Base-by-base conservation (phyloP, 441 rosid species). In the Bocquillonia castaneifolia region DNA sequence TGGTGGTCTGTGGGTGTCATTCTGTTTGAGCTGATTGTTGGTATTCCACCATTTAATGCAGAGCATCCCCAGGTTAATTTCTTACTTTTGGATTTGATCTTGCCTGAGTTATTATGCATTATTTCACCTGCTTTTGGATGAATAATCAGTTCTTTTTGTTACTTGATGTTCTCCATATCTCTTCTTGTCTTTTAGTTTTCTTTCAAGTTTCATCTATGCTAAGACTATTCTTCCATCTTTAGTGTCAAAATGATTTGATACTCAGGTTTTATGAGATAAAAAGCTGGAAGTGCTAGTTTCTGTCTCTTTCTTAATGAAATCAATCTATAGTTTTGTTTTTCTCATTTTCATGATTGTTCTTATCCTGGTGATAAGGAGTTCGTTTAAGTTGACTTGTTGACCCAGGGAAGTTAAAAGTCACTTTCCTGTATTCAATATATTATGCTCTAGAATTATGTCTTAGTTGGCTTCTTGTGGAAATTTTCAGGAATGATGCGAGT, bases 1-100 rank as follows among this genome's bases (percentile, higher is more conserved):
- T 95, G 99, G 99, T 95, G 99, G 99, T 95, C 99, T 59, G 98
- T 95, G 70, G 99, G 99, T 60, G 83, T 95, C 83, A 83, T 95
- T 83, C 79, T 92, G 69, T 95, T 91, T 80, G 99, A 95, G 74
- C 72, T 92, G 81, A 86, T 95, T 73, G 96, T 92, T 66, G 99
- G 99, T 69, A 92, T 95, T 78, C 99, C 99, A 63, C 98, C 99
- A 53, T 95, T 95, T 75, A 95, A 90, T 78, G 98, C 99, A 4
- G 98, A 92, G 76, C 93, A 92, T 82, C 99, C 99, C 54, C 93
- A 95, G 95, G 99, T 92, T 61, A 71, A 64, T 54, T 57, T 74
- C 68, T 70, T 42, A 22, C 59, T 64, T 51, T 70, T 51, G 29
- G 52, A 31, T 39, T 10, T 65, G 48, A 25, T 70, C 42, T 71